phyloP scores from a whole-genome alignment of 768 basidiomycete species.

The Steccherinum ochraceum region DNA sequence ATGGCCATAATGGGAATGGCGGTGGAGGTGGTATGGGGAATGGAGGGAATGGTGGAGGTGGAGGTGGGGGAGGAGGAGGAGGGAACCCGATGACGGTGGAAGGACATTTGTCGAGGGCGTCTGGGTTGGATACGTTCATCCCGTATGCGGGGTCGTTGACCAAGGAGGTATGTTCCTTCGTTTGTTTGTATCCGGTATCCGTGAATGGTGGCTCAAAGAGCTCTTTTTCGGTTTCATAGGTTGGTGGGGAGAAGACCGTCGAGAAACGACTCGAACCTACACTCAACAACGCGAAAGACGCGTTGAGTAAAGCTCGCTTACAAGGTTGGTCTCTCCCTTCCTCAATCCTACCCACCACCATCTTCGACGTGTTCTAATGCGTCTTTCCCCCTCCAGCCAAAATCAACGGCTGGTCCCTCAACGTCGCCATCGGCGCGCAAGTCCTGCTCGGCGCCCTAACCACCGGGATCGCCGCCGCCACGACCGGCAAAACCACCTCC shows the following conservation, averaged over 20 bases:
- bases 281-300: slow-evolving; percentile 36
- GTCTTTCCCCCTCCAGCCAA: slow-evolving; percentile 30
- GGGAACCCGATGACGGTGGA: not conserved
- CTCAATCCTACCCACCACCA: slow-evolving; percentile 18
- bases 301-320: slow-evolving; percentile 30
- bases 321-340: not conserved
- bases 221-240: not conserved
- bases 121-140: not conserved
- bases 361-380: slow-evolving; percentile 23
- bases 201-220: too few relatives aligned
- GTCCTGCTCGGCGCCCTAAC: slow-evolving; percentile 62
- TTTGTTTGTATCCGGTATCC: too few relatives aligned
- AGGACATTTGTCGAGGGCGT: not conserved
- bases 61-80: too few relatives aligned
- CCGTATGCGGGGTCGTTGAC: not conserved
- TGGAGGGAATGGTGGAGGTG: not conserved
- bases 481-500: slow-evolving; percentile 22
- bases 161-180: too few relatives aligned
- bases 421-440: slow-evolving; percentile 54
- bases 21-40: not conserved
- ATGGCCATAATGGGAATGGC: not conserved
- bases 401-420: slow-evolving; percentile 27
- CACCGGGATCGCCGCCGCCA: slow-evolving; percentile 55
- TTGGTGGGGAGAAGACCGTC: slow-evolving; percentile 25
- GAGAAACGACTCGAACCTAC: slow-evolving; percentile 52